Conservation (phyloP, 805 yeast genomes). For the Osmozyma mogii region DNA sequence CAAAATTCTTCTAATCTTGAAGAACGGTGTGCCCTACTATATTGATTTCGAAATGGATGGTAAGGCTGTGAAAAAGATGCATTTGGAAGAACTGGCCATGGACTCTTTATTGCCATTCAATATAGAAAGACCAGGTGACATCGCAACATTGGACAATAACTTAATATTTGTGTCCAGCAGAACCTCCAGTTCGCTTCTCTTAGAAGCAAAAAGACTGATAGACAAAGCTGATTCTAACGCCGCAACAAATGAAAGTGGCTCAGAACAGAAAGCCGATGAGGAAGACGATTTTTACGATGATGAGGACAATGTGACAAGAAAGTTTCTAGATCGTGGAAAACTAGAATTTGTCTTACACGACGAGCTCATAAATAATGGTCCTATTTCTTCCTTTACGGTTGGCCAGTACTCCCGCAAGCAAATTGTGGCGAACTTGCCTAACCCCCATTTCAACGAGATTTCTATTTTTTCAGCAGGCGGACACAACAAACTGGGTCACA, state of each 20-base stretch:
- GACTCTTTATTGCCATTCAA: slow-evolving; percentile 22
- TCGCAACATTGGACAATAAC: slow-evolving; percentile 33
- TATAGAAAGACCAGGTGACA: slow-evolving; percentile 33
- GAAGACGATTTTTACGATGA: slow-evolving; percentile 37
- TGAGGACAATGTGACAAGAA: slow-evolving; percentile 17
- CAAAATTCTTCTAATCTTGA: slow-evolving; percentile 24
- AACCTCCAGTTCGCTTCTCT: slow-evolving; percentile 46
- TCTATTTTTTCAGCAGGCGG: slow-evolving; percentile 71
- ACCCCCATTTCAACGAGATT: slow-evolving; percentile 59
- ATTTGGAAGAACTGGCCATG: slow-evolving; percentile 23
- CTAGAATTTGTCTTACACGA: slow-evolving; percentile 43
- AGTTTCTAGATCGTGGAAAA: slow-evolving; percentile 8
- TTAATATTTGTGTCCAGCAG: slow-evolving; percentile 52
- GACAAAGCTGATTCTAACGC: background rate
- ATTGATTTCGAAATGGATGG: slow-evolving; percentile 35
- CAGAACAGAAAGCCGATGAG: slow-evolving; percentile 26
- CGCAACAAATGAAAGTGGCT: slow-evolving; percentile 3
- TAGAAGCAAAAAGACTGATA: slow-evolving; percentile 5
- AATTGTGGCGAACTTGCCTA: slow-evolving; percentile 52
- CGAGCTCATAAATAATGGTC: slow-evolving; percentile 58
- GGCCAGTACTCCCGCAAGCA: slow-evolving; percentile 53
- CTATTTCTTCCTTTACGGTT: slow-evolving; percentile 57
- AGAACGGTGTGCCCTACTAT: slow-evolving; percentile 26
- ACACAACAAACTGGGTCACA: slow-evolving; percentile 41
- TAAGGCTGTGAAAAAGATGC: slow-evolving; percentile 29